Percentiles rank a stretch among this genome's conserved stretches.
Evolutionary conservation across 2,329 filamentous ascomycete genomes (phyloP).

Genomic region (Pseudogymnoascus sp.): DNA sequence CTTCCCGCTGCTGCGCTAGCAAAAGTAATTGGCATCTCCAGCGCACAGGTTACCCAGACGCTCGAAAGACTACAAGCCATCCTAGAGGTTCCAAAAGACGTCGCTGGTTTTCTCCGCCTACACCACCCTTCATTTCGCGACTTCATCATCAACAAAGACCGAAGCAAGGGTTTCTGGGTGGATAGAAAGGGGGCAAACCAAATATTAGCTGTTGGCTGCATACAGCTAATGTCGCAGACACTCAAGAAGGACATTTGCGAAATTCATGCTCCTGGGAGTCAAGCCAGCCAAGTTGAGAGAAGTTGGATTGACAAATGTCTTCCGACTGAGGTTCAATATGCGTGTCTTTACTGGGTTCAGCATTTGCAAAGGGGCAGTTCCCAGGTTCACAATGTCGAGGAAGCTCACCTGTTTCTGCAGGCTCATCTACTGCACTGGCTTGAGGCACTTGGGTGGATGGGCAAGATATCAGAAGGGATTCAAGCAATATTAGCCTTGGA

Average conservation of each 20-base stretch:
- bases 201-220: conserved; percentile 24
- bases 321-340: conserved; percentile 31
- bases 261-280: conserved; percentile 14
- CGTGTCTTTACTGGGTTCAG: conserved; percentile 31
- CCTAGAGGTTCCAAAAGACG: conserved; percentile 14
- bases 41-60: conserved; percentile 9
- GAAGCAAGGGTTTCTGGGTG: conserved; percentile 25
- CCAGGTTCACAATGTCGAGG: conserved; percentile 24
- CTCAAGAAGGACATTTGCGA: conserved; percentile 27
- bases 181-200: conserved; percentile 28
- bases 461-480: conserved; percentile 18
- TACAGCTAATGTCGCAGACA: conserved; percentile 23
- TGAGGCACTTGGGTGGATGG: conserved; percentile 29
- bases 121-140: conserved; percentile 31
- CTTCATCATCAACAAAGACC: conserved; percentile 26
- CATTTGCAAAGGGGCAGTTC: conserved; percentile 25
- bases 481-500: conserved; percentile 16
- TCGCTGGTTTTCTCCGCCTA: conserved; percentile 13
- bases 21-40: no score
- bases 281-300: conserved; percentile 16
- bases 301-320: conserved; percentile 23
- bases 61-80: conserved; percentile 14
- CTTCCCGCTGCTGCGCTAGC: no score
- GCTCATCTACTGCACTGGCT: conserved; percentile 32
- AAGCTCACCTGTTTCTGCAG: conserved; percentile 28